These are phyloP conservation scores for Fusarium duplospermum DNA, from an alignment of 2,329 filamentous ascomycete genomes.

Conservation along the genomic window DNA sequence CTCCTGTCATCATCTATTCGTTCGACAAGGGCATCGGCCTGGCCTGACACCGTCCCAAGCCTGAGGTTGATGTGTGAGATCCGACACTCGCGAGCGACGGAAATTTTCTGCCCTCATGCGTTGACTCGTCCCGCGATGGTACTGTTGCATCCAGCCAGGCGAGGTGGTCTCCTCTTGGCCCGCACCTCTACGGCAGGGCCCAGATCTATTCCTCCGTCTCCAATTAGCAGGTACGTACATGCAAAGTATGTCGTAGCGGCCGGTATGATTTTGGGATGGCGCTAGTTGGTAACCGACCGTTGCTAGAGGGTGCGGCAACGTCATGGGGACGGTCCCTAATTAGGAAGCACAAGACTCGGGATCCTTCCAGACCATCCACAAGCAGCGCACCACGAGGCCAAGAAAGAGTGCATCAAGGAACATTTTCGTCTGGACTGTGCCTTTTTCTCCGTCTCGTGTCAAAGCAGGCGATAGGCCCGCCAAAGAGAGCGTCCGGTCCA, in stretches of 20 bases:
- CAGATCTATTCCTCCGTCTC: constrained; percentile 31
- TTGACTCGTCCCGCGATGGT: constrained; percentile 46
- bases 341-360: constrained; percentile 9
- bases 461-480: constrained; percentile 20
- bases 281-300: constrained; percentile 32
- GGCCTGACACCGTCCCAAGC: constrained; percentile 2
- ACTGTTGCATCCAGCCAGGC: constrained; percentile 44
- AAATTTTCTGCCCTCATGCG: constrained; percentile 42
- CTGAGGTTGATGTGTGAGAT: constrained; percentile 16
- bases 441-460: constrained; percentile 20
- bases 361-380: constrained; percentile 1
- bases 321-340: constrained; percentile 18
- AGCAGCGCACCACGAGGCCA: not conserved
- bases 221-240: not conserved
- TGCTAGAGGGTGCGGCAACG: constrained; percentile 17
- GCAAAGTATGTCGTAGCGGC: constrained; percentile 12
- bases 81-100: constrained; percentile 24
- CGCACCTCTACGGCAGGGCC: constrained; percentile 25
- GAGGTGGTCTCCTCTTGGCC: constrained; percentile 34
- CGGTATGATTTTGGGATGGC: constrained; percentile 31
- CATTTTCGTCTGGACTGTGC: constrained; percentile 1
- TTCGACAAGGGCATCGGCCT: constrained; percentile 23
- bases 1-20: constrained; percentile 12
- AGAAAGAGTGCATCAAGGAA: not conserved
- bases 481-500: constrained; percentile 16